Percentiles rank a stretch among this genome's conserved stretches.
Evolutionary conservation across 345 rosid species (phyloP).

Genomic region (Lumnitzera racemosa): DNA sequence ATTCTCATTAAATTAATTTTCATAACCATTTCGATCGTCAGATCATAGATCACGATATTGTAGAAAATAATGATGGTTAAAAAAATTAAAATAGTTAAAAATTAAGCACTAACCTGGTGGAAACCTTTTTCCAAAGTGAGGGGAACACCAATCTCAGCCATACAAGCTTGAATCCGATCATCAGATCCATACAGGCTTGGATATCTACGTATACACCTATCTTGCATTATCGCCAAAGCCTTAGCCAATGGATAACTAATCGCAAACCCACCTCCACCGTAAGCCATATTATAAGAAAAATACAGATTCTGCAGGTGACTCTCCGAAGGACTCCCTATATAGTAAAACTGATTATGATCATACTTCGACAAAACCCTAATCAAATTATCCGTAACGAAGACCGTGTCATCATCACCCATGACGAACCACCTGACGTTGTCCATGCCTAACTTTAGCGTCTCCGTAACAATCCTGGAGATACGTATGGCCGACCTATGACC

Average conservation of each 20-base stretch:
- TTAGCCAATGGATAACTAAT: slow-evolving; percentile 65
- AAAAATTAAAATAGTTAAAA: too few species aligned
- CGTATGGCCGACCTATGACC: slow-evolving; percentile 62
- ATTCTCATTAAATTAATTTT: too few species aligned
- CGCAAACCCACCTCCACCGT: slow-evolving; percentile 91
- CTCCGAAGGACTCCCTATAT: slow-evolving; percentile 70
- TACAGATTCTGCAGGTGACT: slow-evolving; percentile 63
- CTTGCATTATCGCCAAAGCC: slow-evolving; percentile 54
- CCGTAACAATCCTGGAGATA: slow-evolving; percentile 58
- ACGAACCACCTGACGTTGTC: slow-evolving; percentile 68
- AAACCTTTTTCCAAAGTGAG: slow-evolving; percentile 63
- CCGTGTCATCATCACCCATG: slow-evolving; percentile 88
- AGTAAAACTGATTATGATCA: slow-evolving; percentile 58
- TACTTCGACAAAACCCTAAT: slow-evolving; percentile 52
- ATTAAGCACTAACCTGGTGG: slow-evolving; percentile 59
- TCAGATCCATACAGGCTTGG: slow-evolving; percentile 64
- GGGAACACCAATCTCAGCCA: slow-evolving; percentile 87
- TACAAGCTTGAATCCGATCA: slow-evolving; percentile 81
- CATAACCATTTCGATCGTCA: too few species aligned
- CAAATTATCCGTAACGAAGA: slow-evolving; percentile 58
- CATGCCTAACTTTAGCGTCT: slow-evolving; percentile 39
- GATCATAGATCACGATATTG: too few species aligned
- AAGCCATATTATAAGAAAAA: slow-evolving; percentile 72
- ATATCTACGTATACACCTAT: slow-evolving; percentile 53
- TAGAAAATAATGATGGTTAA: too few species aligned